Conservation (phyloP, 1,284 basidiomycete species). For the Puccinia triticina region DNA sequence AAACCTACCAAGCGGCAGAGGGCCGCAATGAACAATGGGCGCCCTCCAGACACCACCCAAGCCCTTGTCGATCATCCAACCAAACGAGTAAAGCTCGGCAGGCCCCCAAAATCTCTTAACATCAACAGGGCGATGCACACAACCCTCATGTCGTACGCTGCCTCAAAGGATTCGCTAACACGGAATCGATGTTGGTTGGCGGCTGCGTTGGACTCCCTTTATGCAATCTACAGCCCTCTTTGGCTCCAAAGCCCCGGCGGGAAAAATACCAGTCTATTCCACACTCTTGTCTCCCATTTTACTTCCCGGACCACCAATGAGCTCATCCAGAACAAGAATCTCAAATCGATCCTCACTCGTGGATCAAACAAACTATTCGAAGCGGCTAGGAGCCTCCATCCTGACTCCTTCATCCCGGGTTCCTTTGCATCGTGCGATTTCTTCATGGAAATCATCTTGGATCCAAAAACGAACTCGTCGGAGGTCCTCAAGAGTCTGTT, state of each 20-base stretch:
- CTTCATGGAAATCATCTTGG: background rate
- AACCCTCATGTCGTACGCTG: background rate
- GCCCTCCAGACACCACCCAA: too few relatives aligned
- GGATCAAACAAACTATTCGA: background rate
- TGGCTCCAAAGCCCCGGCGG: background rate
- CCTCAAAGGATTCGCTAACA: background rate
- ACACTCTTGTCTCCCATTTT: background rate
- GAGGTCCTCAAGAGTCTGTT: too few relatives aligned
- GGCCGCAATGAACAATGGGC: too few relatives aligned
- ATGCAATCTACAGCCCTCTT: background rate
- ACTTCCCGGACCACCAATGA: background rate
- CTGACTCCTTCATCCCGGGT: background rate
- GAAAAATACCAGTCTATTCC: background rate
- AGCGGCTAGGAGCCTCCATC: background rate
- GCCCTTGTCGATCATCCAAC: too few relatives aligned
- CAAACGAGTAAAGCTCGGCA: too few relatives aligned
- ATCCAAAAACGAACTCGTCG: background rate
- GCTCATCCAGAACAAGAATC: background rate
- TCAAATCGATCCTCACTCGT: background rate
- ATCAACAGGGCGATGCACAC: too few relatives aligned
- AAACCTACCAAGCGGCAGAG: too few relatives aligned
- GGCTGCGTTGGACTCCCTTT: too few relatives aligned
- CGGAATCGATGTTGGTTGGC: constrained; percentile 18
- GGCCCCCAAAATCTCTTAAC: too few relatives aligned
- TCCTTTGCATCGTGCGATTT: too few relatives aligned